Base-by-base conservation (phyloP, 106 monocot genomes). In the Apostasia shenzhenica region DNA sequence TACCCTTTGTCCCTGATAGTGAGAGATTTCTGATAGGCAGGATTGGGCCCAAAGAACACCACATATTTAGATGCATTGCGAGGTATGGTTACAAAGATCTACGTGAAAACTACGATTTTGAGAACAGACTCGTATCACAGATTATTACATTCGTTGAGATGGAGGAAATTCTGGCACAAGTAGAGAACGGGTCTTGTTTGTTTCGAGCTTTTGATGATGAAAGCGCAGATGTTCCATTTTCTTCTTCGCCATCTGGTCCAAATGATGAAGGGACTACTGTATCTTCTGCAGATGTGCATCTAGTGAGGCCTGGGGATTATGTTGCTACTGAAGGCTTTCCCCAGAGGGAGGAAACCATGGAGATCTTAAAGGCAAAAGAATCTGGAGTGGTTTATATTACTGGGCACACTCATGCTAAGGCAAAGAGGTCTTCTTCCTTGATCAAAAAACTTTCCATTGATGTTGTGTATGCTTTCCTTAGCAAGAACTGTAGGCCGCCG, bases 371-470 rank as follows among this genome's bases (percentile, higher is more conserved):
- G 53, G 88, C 88, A 10, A 88, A 79, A 68, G 83, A 88, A 55
- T 81, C 79, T 6, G 92, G 92, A 2, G 88, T 93, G 10, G 81
- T 85, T 0, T 93, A 93, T 68, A 88, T 93, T 43, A 62, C 83
- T 3, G 85, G 85, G 1, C 81, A 70, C 41, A 79, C 92, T 1
- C 67, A 88, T 14, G 88, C 83, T 26, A 83, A 81, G 55, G 88
- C 88, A 4, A 88, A 79, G 77, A 76, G 81, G 48, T 72, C 85
- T 14, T 93, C 92, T 1, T 74, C 88, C 3, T 11, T 88, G 12
- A 26, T 88, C 2, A 93, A 93, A 70, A 93, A 88, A 66, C 55
- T 88, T 5, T 79, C 78, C 1, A 83, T 93, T 9, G 69, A 88
- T 58, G 13, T 88, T 2, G 55, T 83, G 2, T 93, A 67, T 60